A percentile compares a stretch with the other conserved stretches of the same genome.
Evolutionary conservation across 1,284 basidiomycete genomes (phyloP).

Genomic region (Apiotrichum domesticum): DNA sequence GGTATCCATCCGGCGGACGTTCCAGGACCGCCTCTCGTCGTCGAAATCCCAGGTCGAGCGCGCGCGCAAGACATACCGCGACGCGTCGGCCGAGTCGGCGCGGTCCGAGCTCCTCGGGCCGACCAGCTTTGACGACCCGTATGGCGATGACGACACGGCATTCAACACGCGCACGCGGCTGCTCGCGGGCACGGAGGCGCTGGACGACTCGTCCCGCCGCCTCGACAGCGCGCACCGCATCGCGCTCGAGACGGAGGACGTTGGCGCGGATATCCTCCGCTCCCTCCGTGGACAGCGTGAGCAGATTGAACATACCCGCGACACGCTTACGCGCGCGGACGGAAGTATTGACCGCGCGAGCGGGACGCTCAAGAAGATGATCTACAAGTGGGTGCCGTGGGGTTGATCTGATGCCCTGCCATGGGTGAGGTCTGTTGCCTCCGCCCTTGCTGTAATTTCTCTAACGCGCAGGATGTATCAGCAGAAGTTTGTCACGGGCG

Average conservation of each 20-base stretch:
- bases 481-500: slow-evolving; percentile 47
- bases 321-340: slow-evolving; percentile 56
- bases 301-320: slow-evolving; percentile 88
- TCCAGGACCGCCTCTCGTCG: slow-evolving; percentile 63
- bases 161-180: slow-evolving; percentile 61
- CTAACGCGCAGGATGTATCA: slow-evolving; percentile 45
- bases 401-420: neutral
- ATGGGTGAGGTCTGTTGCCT: too few relatives aligned
- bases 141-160: slow-evolving; percentile 46
- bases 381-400: slow-evolving; percentile 49
- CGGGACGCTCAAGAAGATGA: slow-evolving; percentile 57
- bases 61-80: slow-evolving; percentile 66
- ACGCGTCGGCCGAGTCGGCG: slow-evolving; percentile 44
- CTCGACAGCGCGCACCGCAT: slow-evolving; percentile 86
- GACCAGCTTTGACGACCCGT: slow-evolving; percentile 61
- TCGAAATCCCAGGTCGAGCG: slow-evolving; percentile 66
- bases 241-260: slow-evolving; percentile 91
- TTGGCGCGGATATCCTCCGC: slow-evolving; percentile 85
- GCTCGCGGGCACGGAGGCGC: slow-evolving; percentile 63
- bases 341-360: slow-evolving; percentile 55
- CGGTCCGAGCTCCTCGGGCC: slow-evolving; percentile 52
- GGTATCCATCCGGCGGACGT: slow-evolving; percentile 67
- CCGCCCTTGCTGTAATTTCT: neutral
- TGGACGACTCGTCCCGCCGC: slow-evolving; percentile 72
- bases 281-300: slow-evolving; percentile 84